Percentiles rank a stretch among this genome's conserved stretches.
phyloP scores from a whole-genome alignment of 2,329 filamentous ascomycete genomes.

The Penicillium crustosum region DNA sequence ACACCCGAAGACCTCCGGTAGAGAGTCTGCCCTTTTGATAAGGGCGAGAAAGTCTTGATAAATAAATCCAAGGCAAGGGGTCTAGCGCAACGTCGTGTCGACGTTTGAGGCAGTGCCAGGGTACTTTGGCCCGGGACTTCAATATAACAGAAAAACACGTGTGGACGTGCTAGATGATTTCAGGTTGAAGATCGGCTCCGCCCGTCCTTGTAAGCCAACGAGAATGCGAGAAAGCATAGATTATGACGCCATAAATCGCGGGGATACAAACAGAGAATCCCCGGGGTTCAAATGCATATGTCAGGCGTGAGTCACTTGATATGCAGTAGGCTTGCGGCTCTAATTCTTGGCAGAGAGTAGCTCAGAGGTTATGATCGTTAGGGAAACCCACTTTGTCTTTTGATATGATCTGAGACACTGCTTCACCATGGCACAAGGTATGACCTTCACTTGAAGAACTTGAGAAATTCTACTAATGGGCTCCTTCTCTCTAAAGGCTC shows the following conservation, averaged over 20 bases:
- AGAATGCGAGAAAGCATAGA: background rate
- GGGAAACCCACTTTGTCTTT: slow-evolving; percentile 6
- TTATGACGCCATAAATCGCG: slow-evolving; percentile 23
- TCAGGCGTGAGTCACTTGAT: slow-evolving; percentile 27
- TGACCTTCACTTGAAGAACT: background rate
- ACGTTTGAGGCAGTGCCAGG: slow-evolving; percentile 21
- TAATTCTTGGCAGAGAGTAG: slow-evolving; percentile 1
- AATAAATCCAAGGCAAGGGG: slow-evolving; percentile 5
- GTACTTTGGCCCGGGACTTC: slow-evolving; percentile 13
- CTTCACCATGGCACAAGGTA: slow-evolving; percentile 20
- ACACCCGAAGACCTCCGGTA: background rate
- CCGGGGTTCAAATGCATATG: background rate
- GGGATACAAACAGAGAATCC: background rate
- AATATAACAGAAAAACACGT: background rate
- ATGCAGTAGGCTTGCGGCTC: slow-evolving; percentile 24
- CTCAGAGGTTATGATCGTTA: slow-evolving; percentile 2
- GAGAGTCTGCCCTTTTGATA: background rate
- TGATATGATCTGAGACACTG: background rate
- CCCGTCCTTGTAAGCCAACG: slow-evolving; percentile 11
- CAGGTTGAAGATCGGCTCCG: slow-evolving; percentile 16
- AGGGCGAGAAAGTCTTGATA: slow-evolving; percentile 5
- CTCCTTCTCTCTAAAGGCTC: slow-evolving; percentile 9
- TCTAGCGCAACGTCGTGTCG: slow-evolving; percentile 6
- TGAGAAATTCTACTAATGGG: background rate
- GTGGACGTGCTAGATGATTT: slow-evolving; percentile 8